Percentiles rank a stretch among this genome's conserved stretches.
These are phyloP conservation scores for Trypanosoma mega DNA, from an alignment of 208 protist genomes.

Conservation along the genomic window DNA sequence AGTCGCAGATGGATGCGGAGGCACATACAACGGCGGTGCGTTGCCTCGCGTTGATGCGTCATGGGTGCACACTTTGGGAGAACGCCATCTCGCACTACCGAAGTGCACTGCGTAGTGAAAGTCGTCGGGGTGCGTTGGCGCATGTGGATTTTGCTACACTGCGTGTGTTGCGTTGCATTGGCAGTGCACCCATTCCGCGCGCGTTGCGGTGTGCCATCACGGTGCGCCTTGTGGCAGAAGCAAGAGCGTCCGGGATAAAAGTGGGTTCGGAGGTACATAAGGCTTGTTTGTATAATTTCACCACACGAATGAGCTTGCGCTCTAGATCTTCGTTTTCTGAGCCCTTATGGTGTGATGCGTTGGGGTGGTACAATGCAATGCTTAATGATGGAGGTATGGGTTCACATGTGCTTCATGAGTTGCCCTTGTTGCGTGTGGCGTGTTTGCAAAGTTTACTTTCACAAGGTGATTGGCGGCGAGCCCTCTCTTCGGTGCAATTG, in stretches of 20 bases:
- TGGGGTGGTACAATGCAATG: slow-evolving; percentile 22
- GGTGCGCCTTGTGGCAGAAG: slow-evolving; percentile 14
- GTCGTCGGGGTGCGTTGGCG: not conserved
- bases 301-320: not conserved
- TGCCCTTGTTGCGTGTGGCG: slow-evolving; percentile 4
- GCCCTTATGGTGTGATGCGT: slow-evolving; percentile 20
- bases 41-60: slow-evolving; percentile 22
- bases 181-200: slow-evolving; percentile 9
- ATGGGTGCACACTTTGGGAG: slow-evolving; percentile 25
- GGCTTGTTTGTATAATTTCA: slow-evolving; percentile 26
- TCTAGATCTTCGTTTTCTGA: not conserved
- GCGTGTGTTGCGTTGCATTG: slow-evolving; percentile 24
- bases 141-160: slow-evolving; percentile 4
- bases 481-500: slow-evolving; percentile 9
- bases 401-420: not conserved
- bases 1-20: slow-evolving; percentile 13
- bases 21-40: slow-evolving; percentile 14
- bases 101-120: not conserved
- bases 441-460: slow-evolving; percentile 25
- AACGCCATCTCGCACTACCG: slow-evolving; percentile 17
- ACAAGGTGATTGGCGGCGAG: slow-evolving; percentile 21
- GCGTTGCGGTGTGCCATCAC: slow-evolving; percentile 15
- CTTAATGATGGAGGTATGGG: not conserved
- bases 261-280: slow-evolving; percentile 3
- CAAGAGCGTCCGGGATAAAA: slow-evolving; percentile 9